Evolutionary conservation across 2,329 filamentous ascomycete species (phyloP).

Genomic region (Calonectria pteridis): DNA sequence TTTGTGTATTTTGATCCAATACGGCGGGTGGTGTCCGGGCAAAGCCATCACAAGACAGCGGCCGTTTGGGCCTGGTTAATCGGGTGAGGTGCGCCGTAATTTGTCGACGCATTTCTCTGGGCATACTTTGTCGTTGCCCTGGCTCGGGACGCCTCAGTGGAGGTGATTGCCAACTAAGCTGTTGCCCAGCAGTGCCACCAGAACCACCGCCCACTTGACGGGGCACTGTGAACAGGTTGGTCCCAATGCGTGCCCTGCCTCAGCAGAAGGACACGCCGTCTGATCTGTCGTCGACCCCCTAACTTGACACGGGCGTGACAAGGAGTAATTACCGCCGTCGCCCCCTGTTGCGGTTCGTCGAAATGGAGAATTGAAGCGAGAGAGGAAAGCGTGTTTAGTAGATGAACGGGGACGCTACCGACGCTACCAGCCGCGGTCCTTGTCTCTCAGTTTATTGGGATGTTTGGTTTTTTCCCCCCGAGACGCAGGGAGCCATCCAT

Average conservation of each 20-base stretch:
- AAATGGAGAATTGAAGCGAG: not conserved
- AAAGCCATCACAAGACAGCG: not conserved
- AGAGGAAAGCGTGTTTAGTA: not conserved
- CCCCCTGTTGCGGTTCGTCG: not conserved
- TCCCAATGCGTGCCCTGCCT: not conserved
- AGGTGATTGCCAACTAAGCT: not conserved
- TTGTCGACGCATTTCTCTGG: not conserved
- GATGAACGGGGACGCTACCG: not conserved
- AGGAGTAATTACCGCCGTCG: not conserved
- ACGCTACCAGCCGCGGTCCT: not conserved
- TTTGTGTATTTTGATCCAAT: not conserved
- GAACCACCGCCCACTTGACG: not conserved
- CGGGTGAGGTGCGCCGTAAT: not conserved
- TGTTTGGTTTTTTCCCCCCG: not conserved
- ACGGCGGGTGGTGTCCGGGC: too few species aligned
- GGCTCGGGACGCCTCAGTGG: conserved; percentile 1
- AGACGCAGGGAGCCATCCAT: conserved; percentile 6
- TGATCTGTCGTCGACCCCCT: not conserved
- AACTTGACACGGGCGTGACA: not conserved
- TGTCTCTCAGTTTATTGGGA: not conserved
- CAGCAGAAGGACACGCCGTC: not conserved
- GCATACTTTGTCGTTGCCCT: not conserved
- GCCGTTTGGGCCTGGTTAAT: not conserved
- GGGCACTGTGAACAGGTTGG: not conserved
- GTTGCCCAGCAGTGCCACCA: conserved; percentile 13